Percentiles rank a stretch among this genome's conserved stretches.
phyloP scores from a whole-genome alignment of 2,329 filamentous ascomycete genomes.

The Paraphaeosphaeria minitans region DNA sequence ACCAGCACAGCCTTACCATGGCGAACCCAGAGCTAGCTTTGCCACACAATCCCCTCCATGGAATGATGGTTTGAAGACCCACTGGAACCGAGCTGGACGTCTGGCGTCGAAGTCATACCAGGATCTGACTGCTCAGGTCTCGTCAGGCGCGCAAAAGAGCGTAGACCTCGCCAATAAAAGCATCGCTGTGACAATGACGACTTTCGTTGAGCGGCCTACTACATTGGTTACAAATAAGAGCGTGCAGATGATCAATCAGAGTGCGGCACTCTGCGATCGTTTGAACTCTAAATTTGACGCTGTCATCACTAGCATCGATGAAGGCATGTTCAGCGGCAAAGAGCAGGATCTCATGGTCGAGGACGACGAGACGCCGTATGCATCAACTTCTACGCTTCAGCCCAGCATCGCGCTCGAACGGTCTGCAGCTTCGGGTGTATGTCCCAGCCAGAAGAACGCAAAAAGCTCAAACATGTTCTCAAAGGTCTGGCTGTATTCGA shows the following conservation, averaged over 20 bases:
- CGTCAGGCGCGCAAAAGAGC: conserved; percentile 31
- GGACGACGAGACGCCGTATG: conserved; percentile 16
- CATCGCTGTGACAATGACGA: conserved; percentile 31
- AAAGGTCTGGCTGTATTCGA: conserved; percentile 79
- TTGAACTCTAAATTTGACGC: conserved; percentile 68
- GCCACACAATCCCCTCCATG: conserved; percentile 26
- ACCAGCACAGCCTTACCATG: conserved; percentile 22
- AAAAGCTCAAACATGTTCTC: conserved; percentile 58
- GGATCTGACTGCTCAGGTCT: conserved; percentile 26
- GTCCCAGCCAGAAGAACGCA: conserved; percentile 3
- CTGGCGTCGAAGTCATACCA: conserved; percentile 37
- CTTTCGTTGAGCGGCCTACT: conserved; percentile 39
- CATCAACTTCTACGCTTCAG: conserved; percentile 24
- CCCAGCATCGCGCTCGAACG: conserved; percentile 15
- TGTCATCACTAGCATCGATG: conserved; percentile 74
- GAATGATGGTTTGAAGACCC: conserved; percentile 28
- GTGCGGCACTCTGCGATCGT: conserved; percentile 59
- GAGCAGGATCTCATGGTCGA: conserved; percentile 58
- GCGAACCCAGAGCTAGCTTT: conserved; percentile 28
- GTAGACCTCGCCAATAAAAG: conserved; percentile 16
- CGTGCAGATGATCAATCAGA: conserved; percentile 47
- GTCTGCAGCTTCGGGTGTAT: conserved; percentile 2
- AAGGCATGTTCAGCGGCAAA: conserved; percentile 59
- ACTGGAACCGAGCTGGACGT: conserved; percentile 37
- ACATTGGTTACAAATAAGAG: conserved; percentile 38